These are phyloP conservation scores for Botrytis paeoniae DNA, from an alignment of 2,329 filamentous ascomycete genomes.

Conservation along the genomic window DNA sequence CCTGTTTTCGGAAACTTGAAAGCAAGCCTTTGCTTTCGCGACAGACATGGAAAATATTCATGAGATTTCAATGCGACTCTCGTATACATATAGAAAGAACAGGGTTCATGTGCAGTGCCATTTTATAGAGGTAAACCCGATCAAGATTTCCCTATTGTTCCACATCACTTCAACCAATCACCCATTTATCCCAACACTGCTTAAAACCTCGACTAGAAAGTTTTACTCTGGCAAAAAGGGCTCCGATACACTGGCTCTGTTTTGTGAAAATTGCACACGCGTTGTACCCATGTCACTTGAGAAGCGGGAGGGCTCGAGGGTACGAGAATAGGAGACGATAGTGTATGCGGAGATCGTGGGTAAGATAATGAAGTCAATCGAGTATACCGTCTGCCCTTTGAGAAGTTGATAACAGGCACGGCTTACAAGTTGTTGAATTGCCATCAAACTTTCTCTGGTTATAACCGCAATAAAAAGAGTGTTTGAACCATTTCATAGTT, in stretches of 20 bases:
- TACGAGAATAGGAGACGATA: rapidly evolving
- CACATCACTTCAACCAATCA: neutral
- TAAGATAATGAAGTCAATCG: neutral
- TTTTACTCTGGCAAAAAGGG: too few species aligned
- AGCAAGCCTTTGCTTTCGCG: too few species aligned
- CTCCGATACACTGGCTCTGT: too few species aligned
- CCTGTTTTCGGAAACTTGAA: too few species aligned
- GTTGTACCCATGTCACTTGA: neutral
- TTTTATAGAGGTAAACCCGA: too few species aligned
- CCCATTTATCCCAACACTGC: neutral
- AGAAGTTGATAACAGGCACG: too few species aligned
- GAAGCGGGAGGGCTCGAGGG: neutral
- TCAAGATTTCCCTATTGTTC: too few species aligned
- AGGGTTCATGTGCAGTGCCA: too few species aligned
- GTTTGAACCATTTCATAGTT: neutral
- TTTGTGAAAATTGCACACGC: neutral
- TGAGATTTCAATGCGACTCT: too few species aligned
- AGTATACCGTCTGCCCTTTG: neutral
- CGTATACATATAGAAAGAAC: too few species aligned
- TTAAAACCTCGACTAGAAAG: neutral
- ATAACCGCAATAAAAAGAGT: neutral
- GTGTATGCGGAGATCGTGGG: neutral
- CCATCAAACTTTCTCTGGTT: neutral
- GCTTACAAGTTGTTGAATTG: neutral
- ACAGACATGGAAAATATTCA: too few species aligned